Evolutionary conservation across 2,329 filamentous ascomycete genomes (phyloP), one percentile per base, ranked within the genome.

Genomic region (Fusarium staphyleae): DNA sequence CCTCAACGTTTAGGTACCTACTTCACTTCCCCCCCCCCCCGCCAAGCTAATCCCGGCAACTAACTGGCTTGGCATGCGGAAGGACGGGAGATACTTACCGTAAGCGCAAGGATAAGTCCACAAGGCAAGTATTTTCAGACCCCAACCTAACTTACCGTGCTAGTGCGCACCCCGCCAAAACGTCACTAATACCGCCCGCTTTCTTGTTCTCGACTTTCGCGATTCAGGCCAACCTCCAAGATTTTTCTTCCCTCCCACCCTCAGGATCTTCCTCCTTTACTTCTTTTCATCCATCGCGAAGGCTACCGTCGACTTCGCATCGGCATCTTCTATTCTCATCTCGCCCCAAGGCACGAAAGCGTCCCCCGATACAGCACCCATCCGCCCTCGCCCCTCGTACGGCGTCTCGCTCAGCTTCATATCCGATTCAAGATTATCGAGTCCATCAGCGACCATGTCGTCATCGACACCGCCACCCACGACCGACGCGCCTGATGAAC

Each of bases 401-500:
- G 48, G 41, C 32, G 33, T 49, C 32, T 28, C 24, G 29, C 29
- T 40, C 53, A 48, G 42, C 45, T 29, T 61, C 35, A 42, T 54
- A 37, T 43, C 39, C 22, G 32, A 28, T 12, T 32, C 33, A 57
- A 45, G 47, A 33, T 54, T 56, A 49, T 60, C 29, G 29, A 41
- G 46, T 14, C 42, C 24, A 16, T 32, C 49, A 55, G 50, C 67
- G 58, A 69, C 56, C 57, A 74, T 75, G 75, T 71, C 75, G 70
- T 72, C 74, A 64, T 71, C 74, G 62, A 59, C 69, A 62, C 64
- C 68, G 55, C 71, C 65, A 48, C 66, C 67, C 42, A 66, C 58
- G 50, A 67, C 66, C 57, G 72, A 72, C 29, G 57, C 71, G 26
- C 63, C 74, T 13, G 79, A 81, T 50, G 79, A 81, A 63, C 60